phyloP scores from a whole-genome alignment of 2,329 filamentous ascomycete genomes.

The Neofusicoccum sp. region DNA sequence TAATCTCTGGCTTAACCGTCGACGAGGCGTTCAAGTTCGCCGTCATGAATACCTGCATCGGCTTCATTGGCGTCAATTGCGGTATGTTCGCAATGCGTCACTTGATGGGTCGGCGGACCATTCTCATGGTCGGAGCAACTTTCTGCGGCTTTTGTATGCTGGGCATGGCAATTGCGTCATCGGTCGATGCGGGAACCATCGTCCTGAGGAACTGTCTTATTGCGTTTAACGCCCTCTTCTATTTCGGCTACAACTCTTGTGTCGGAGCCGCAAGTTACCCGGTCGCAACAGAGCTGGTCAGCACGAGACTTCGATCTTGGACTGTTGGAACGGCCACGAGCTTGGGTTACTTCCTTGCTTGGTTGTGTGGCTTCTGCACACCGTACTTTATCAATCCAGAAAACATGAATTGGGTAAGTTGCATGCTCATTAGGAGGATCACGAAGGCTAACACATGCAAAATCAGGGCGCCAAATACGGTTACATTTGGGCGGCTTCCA shows the following conservation, averaged over 20 bases:
- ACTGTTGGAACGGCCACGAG: slow-evolving; percentile 35
- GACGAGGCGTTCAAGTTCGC: slow-evolving; percentile 49
- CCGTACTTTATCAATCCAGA: slow-evolving; percentile 42
- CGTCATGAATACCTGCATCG: slow-evolving; percentile 52
- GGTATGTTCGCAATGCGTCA: slow-evolving; percentile 51
- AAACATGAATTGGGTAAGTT: slow-evolving; percentile 35
- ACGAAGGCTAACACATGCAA: neutral
- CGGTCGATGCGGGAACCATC: slow-evolving; percentile 25
- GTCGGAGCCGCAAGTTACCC: slow-evolving; percentile 34
- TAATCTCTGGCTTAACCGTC: slow-evolving; percentile 21
- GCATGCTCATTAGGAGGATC: neutral
- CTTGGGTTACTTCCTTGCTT: slow-evolving; percentile 36
- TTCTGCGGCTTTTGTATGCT: slow-evolving; percentile 48
- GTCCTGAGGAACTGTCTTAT: slow-evolving; percentile 29
- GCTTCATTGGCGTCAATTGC: slow-evolving; percentile 49
- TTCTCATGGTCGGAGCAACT: slow-evolving; percentile 49
- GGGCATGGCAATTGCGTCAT: slow-evolving; percentile 41
- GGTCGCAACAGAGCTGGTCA: slow-evolving; percentile 31
- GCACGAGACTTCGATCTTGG: slow-evolving; percentile 36
- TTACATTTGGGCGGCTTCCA: slow-evolving; percentile 21
- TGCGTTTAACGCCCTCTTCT: slow-evolving; percentile 36
- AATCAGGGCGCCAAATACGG: slow-evolving; percentile 1
- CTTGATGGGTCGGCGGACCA: slow-evolving; percentile 46
- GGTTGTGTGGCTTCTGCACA: slow-evolving; percentile 36
- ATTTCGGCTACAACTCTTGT: slow-evolving; percentile 36